Conservation (phyloP, 345 rosid genomes). For the Syzygium grande region DNA sequence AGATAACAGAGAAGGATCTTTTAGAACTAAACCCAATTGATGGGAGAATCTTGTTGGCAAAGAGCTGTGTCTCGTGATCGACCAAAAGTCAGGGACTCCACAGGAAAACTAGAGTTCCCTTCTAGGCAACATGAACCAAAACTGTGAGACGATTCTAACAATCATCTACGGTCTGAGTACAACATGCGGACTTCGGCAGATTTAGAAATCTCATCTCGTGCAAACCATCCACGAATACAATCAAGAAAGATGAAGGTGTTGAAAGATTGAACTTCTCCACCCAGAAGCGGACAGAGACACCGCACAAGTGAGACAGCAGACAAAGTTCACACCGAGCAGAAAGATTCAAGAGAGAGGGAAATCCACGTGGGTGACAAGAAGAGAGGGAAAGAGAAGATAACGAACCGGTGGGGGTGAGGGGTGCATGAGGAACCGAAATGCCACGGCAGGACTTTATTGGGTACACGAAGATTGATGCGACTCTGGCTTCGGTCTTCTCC, state of each 20-base stretch:
- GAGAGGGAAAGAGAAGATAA: neutral
- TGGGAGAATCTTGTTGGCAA: neutral
- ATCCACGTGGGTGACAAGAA: neutral
- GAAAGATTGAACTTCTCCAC: neutral
- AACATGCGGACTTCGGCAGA: neutral
- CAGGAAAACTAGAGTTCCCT: neutral
- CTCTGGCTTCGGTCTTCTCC: slow-evolving; percentile 18
- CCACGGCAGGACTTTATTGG: slow-evolving; percentile 86
- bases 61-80: neutral
- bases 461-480: slow-evolving; percentile 60
- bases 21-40: neutral
- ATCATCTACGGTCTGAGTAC: neutral
- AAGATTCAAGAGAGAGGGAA: neutral
- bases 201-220: neutral
- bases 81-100: neutral
- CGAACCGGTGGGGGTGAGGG: slow-evolving; percentile 75
- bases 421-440: slow-evolving; percentile 54
- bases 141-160: neutral
- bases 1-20: neutral
- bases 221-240: neutral
- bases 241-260: neutral
- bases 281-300: neutral
- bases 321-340: neutral
- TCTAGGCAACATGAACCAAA: neutral
- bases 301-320: neutral